Percentiles rank a stretch among this genome's conserved stretches.
Evolutionary conservation across 345 rosid species (phyloP).

Genomic region (Moricandia arvensis): DNA sequence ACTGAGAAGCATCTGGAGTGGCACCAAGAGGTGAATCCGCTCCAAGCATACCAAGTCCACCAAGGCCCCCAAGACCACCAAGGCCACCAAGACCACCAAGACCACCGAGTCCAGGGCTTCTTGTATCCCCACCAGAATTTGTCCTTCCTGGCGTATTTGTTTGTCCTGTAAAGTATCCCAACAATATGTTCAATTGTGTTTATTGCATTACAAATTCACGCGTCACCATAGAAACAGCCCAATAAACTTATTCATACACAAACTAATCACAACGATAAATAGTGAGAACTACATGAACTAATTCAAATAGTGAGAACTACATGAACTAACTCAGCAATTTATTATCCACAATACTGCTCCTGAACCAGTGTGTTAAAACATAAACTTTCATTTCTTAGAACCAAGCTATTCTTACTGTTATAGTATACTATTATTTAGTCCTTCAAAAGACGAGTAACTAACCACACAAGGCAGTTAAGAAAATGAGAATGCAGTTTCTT

Average conservation of each 20-base stretch:
- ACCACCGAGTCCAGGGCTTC: slow-evolving; percentile 56
- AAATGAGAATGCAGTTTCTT: slow-evolving; percentile 21
- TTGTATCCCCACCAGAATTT: slow-evolving; percentile 50
- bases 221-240: background rate
- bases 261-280: background rate
- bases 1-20: slow-evolving; percentile 53
- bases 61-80: slow-evolving; percentile 59
- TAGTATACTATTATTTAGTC: background rate
- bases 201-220: background rate
- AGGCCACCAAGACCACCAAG: slow-evolving; percentile 63
- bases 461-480: background rate
- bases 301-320: too few species aligned
- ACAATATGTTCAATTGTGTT: background rate
- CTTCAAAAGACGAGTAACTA: background rate
- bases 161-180: slow-evolving; percentile 34
- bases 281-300: background rate
- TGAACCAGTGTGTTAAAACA: background rate
- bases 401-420: background rate
- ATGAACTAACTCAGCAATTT: background rate
- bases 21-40: slow-evolving; percentile 50
- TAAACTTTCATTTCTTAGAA: background rate
- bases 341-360: background rate
- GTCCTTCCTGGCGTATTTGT: slow-evolving; percentile 52
- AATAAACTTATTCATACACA: background rate
- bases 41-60: slow-evolving; percentile 67